Base-by-base conservation (phyloP, 345 rosid species). In the Euphorbia peplus region DNA sequence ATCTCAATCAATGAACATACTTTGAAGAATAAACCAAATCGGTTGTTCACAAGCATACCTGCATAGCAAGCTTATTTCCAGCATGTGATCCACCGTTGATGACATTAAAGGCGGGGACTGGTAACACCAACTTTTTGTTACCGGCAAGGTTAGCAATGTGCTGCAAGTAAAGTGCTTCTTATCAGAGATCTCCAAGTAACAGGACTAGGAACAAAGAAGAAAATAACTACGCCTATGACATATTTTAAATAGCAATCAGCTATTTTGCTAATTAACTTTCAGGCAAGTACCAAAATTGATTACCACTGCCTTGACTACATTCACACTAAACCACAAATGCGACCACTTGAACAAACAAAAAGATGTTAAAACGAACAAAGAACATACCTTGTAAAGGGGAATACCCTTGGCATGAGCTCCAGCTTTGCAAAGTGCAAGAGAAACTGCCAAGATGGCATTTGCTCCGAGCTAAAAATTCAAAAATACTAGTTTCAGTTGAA, bases 51-150 rank as follows among this genome's bases (percentile, higher is more conserved):
- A 30, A 28, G 63, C 68, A 4, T 64, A 81, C 88, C 86, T 84
- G 87, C 89, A 87, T 87, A 10, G 92, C 88, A 1, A 87, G 87
- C 61, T 87, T 87, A 54, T 87, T 85, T 73, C 84, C 92, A 8
- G 88, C 92, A 73, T 85, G 92, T 18, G 88, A 87, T 66, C 92
- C 86, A 52, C 92, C 92, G 47, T 83, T 87, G 71, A 85, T 87
- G 81, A 85, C 92, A 70, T 85, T 87, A 76, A 83, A 85, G 28
- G 90, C 90, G 63, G 90, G 88, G 50, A 84, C 87, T 11, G 93
- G 93, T 70, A 86, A 77, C 75, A 88, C 87, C 83, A 88, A 61
- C 51, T 35, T 81, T 64, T 75, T 76, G 81, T 88, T 88, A 25
- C 93, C 87, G 35, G 90, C 86, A 66, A 88, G 87, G 64, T 84